Percentiles rank a stretch among this genome's conserved stretches.
These are phyloP conservation scores for Carex cristatella DNA, from an alignment of 176 grass and related monocot species.

Conservation along the genomic window DNA sequence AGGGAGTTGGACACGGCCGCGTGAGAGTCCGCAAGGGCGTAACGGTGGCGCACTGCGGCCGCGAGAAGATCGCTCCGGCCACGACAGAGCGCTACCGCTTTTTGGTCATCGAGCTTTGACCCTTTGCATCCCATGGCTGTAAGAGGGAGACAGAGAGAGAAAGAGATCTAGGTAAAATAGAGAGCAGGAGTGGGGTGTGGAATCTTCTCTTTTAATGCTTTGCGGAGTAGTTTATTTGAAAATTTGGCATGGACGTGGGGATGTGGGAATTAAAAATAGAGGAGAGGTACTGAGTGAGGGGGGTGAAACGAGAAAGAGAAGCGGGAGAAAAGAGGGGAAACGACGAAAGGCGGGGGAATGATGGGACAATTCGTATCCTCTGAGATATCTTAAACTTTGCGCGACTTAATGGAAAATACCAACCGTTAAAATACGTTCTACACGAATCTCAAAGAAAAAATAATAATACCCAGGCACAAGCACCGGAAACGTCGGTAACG, in stretches of 20 bases:
- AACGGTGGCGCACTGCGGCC: conserved; percentile 70
- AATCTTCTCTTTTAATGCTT: conserved; percentile 45
- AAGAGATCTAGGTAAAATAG: neutral
- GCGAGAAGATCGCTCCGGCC: conserved; percentile 60
- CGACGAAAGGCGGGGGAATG: neutral
- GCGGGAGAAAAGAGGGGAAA: neutral
- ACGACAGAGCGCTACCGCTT: conserved; percentile 67
- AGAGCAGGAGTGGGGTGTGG: neutral
- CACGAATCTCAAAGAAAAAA: too few relatives aligned
- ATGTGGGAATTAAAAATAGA: conserved; percentile 8
- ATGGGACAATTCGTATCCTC: too few relatives aligned
- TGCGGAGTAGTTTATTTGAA: conserved; percentile 7
- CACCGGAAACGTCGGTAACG: too few relatives aligned
- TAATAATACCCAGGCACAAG: too few relatives aligned
- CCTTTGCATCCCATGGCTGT: conserved; percentile 68
- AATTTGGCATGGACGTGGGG: conserved; percentile 15
- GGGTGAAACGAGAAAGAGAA: neutral
- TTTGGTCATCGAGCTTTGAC: conserved; percentile 79
- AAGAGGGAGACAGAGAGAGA: neutral
- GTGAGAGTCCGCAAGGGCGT: conserved; percentile 65
- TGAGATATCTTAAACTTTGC: too few relatives aligned
- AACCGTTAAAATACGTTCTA: too few relatives aligned
- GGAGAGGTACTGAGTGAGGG: neutral
- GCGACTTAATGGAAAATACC: too few relatives aligned
- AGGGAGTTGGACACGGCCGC: conserved; percentile 50